Conservation (phyloP, 1,139 yeast genomes). For the Hanseniaspora uvarum region DNA sequence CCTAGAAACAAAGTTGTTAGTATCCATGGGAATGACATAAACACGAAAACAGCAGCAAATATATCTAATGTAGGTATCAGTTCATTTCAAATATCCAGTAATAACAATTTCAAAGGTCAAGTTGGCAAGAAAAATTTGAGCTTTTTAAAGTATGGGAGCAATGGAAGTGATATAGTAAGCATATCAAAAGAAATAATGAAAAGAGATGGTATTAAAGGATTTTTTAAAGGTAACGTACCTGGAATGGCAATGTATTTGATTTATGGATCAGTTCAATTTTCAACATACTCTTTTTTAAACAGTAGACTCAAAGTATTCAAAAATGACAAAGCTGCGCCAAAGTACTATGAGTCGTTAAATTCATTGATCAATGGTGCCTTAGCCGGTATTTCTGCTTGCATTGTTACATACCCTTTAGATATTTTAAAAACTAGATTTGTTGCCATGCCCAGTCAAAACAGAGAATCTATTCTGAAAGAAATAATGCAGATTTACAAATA, state of each 20-base stretch:
- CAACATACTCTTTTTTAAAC: constrained; percentile 54
- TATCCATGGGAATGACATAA: neutral
- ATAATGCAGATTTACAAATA: constrained; percentile 35
- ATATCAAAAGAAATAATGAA: constrained; percentile 34
- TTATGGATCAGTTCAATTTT: constrained; percentile 79
- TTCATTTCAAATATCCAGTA: constrained; percentile 6
- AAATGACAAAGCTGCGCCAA: constrained; percentile 23
- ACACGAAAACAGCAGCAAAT: neutral
- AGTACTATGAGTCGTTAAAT: constrained; percentile 37
- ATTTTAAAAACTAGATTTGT: constrained; percentile 74
- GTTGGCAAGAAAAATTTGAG: constrained; percentile 16
- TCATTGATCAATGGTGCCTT: constrained; percentile 55
- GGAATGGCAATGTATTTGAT: constrained; percentile 76
- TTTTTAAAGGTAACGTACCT: constrained; percentile 94
- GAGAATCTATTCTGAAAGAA: constrained; percentile 42
- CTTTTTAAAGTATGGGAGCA: constrained; percentile 21
- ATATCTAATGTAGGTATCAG: constrained; percentile 16
- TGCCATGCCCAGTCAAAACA: constrained; percentile 32
- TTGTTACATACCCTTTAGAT: constrained; percentile 78
- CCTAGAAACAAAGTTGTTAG: constrained; percentile 21
- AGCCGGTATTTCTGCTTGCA: constrained; percentile 68
- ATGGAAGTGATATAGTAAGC: constrained; percentile 32
- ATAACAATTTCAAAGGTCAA: neutral
- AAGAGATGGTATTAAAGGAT: constrained; percentile 49
- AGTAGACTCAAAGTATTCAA: constrained; percentile 29